Evolutionary conservation across 257 asterid genomes (phyloP), one percentile per base, ranked within the genome.

Genomic region (Petrea volubilis): DNA sequence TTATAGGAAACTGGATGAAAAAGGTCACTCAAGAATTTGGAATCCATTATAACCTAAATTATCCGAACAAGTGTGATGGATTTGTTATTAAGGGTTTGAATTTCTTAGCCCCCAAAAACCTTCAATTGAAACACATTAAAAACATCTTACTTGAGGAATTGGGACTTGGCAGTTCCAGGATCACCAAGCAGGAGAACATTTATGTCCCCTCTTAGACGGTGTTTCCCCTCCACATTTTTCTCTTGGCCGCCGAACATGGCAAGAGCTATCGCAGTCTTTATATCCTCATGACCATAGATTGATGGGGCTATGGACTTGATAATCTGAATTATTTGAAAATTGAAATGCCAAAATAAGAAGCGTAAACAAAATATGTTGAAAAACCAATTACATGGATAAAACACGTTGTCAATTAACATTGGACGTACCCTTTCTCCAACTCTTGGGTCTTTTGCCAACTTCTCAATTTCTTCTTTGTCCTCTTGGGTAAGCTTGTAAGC

Each of bases 241-340:
- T 92, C 99, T 80, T 95, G 99, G 64, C 97, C 98, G 38, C 99
- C 98, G 82, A 95, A 92, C 96, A 92, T 90, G 51, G 99, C 99
- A 75, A 95, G 96, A 64, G 99, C 93, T 74, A 95, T 62, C 71
- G 97, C 99, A 74, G 97, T 92, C 79, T 95, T 95, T 80, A 95
- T 92, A 79, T 95, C 98, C 78, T 90, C 99, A 23, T 95, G 98
- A 28, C 98, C 98, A 69, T 95, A 95, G 67, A 95, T 95, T 70
- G 98, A 95, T 46, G 99, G 98, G 17, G 99, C 97, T 75, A 95
- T 92, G 66, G 99, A 95, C 85, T 95, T 95, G 62, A 80, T 43
- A 64, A 94, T 86, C 99, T 94, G 80, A 74, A 68, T 28, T 23
- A 14, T 71, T 55, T 36, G 25, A 44, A 61, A 64, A 67, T 17